These are phyloP conservation scores for Sequoiadendron giganteum DNA, from an alignment of 75 land plant genomes.

Conservation along the genomic window DNA sequence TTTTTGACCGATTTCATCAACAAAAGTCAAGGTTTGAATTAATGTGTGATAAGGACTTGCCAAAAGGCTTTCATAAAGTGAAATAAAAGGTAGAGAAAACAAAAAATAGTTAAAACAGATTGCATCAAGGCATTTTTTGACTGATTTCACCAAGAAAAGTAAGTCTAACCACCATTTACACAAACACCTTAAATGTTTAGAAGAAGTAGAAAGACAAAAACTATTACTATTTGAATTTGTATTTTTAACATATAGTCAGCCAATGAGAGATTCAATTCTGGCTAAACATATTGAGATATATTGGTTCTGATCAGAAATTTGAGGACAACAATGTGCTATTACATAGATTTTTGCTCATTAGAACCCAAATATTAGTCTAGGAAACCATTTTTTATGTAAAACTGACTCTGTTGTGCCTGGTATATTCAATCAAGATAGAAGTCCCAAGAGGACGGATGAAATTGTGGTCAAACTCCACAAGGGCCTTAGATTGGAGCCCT, in stretches of 20 bases:
- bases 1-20: neutral
- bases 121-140: neutral
- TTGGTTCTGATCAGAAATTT: no score
- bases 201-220: neutral
- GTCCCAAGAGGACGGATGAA: neutral
- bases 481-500: neutral
- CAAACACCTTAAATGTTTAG: neutral
- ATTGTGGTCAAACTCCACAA: neutral
- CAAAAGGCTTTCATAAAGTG: slow-evolving; percentile 73
- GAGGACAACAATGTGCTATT: neutral
- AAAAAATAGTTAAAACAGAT: neutral
- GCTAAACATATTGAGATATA: neutral
- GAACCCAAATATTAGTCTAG: neutral
- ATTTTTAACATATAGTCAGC: neutral
- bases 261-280: neutral
- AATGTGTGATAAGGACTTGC: slow-evolving; percentile 75
- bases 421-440: neutral
- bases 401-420: no score
- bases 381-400: neutral
- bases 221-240: neutral
- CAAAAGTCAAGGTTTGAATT: neutral
- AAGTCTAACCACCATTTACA: neutral
- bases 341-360: neutral
- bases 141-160: neutral
- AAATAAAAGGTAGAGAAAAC: slow-evolving; percentile 42